Percentiles rank a stretch among this genome's conserved stretches.
Evolutionary conservation across 78 protist genomes (phyloP).

Genomic region (Creolimax fragrantissima): DNA sequence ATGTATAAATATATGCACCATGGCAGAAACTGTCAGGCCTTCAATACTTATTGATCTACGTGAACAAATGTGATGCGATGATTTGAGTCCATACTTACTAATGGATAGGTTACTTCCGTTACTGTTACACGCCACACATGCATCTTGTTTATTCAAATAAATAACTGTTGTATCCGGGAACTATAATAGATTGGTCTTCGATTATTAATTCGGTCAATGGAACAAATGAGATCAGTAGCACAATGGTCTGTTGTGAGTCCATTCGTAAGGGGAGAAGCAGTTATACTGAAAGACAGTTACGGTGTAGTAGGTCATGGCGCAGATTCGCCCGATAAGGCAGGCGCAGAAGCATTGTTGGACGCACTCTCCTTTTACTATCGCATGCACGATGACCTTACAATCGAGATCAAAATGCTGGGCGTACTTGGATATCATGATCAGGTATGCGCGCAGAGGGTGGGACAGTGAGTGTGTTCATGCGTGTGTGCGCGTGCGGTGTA

Average conservation of each 20-base stretch:
- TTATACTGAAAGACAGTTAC: neutral
- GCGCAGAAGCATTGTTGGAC: neutral
- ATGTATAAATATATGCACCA: too few relatives aligned
- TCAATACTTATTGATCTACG: too few relatives aligned
- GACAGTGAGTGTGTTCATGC: too few relatives aligned
- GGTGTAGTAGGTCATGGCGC: neutral
- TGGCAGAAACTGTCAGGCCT: too few relatives aligned
- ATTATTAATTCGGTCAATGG: neutral
- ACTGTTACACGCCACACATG: too few relatives aligned
- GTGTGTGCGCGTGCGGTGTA: too few relatives aligned
- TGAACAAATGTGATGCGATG: too few relatives aligned
- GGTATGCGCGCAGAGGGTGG: too few relatives aligned
- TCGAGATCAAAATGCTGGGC: slow-evolving; percentile 1
- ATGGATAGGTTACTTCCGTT: too few relatives aligned
- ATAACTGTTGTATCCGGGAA: too few relatives aligned
- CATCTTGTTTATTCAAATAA: too few relatives aligned
- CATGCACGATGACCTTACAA: neutral
- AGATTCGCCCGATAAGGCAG: neutral
- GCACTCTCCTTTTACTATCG: neutral
- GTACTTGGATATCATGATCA: neutral
- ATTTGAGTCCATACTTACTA: too few relatives aligned
- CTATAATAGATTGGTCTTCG: neutral
- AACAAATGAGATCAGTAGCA: neutral
- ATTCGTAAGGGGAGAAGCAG: neutral
- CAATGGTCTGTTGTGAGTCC: neutral